These are phyloP conservation scores for Brassica cretica DNA, from an alignment of 345 rosid species.

Conservation along the genomic window DNA sequence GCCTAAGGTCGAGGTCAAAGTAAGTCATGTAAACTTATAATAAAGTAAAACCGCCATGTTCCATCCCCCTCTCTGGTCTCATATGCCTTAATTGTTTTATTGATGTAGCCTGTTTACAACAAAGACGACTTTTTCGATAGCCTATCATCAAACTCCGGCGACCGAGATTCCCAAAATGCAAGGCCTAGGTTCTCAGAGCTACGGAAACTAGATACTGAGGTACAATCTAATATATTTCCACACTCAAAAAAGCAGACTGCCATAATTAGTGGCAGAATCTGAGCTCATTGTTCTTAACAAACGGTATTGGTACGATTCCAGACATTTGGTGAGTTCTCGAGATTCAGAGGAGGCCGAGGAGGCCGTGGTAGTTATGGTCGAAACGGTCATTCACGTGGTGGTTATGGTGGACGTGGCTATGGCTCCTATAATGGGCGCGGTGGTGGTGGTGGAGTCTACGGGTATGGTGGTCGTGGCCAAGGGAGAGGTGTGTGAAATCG, in stretches of 20 bases:
- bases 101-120: constrained; percentile 70
- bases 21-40: constrained; percentile 27
- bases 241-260: neutral
- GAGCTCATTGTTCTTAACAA: constrained; percentile 11
- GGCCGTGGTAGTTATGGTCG: constrained; percentile 41
- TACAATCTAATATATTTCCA: constrained; percentile 18
- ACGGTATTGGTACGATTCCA: constrained; percentile 32
- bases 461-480: constrained; percentile 38
- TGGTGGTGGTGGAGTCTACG: constrained; percentile 41
- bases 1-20: constrained; percentile 55
- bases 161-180: constrained; percentile 56
- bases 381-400: constrained; percentile 47
- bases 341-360: constrained; percentile 44
- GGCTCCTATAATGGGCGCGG: constrained; percentile 49
- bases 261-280: neutral
- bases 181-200: constrained; percentile 86
- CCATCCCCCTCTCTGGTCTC: neutral
- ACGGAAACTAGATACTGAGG: constrained; percentile 87
- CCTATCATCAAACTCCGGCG: constrained; percentile 58
- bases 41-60: neutral
- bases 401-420: constrained; percentile 37
- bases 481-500: constrained; percentile 30
- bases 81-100: neutral
- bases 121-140: constrained; percentile 95
- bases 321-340: constrained; percentile 75